These are phyloP conservation scores for Dendrothele bispora DNA, from an alignment of 768 basidiomycete species.

Conservation along the genomic window DNA sequence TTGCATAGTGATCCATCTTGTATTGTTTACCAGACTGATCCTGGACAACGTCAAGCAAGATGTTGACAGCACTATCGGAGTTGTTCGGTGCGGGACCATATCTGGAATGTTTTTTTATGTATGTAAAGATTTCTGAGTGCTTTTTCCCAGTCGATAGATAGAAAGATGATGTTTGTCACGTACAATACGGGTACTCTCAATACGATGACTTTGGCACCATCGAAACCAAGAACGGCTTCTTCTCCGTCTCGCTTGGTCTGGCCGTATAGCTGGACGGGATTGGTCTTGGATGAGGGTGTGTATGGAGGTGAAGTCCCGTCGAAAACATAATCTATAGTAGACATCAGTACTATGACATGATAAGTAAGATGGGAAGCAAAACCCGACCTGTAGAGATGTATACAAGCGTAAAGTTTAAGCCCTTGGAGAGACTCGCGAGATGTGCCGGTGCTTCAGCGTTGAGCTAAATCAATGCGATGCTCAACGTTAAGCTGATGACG, in stretches of 20 bases:
- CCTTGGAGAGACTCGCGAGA: slow-evolving; percentile 66
- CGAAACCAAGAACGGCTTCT: slow-evolving; percentile 62
- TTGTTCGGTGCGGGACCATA: slow-evolving; percentile 87
- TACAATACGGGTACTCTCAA: slow-evolving; percentile 90
- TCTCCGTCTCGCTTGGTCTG: slow-evolving; percentile 88
- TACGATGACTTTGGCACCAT: slow-evolving; percentile 61
- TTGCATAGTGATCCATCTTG: slow-evolving; percentile 96
- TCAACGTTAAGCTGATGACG: too few relatives aligned
- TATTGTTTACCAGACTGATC: slow-evolving; percentile 87
- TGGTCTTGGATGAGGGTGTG: slow-evolving; percentile 64
- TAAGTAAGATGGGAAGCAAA: slow-evolving; percentile 3
- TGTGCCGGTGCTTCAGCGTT: slow-evolving; percentile 76
- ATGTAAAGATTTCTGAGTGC: slow-evolving; percentile 6
- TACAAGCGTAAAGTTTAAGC: slow-evolving; percentile 67
- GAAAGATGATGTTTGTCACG: slow-evolving; percentile 27
- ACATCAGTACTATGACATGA: slow-evolving; percentile 3
- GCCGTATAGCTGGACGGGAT: slow-evolving; percentile 90
- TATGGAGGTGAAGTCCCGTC: slow-evolving; percentile 94
- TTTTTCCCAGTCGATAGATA: not conserved
- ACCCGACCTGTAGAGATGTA: slow-evolving; percentile 86
- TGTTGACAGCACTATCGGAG: slow-evolving; percentile 86
- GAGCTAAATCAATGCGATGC: slow-evolving; percentile 57
- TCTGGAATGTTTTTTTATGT: slow-evolving; percentile 44
- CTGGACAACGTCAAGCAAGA: slow-evolving; percentile 81
- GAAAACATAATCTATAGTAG: slow-evolving; percentile 83